Percentiles rank a stretch among this genome's conserved stretches.
Evolutionary conservation across 1,284 basidiomycete genomes (phyloP).

Genomic region (Papiliotrema fonsecae): DNA sequence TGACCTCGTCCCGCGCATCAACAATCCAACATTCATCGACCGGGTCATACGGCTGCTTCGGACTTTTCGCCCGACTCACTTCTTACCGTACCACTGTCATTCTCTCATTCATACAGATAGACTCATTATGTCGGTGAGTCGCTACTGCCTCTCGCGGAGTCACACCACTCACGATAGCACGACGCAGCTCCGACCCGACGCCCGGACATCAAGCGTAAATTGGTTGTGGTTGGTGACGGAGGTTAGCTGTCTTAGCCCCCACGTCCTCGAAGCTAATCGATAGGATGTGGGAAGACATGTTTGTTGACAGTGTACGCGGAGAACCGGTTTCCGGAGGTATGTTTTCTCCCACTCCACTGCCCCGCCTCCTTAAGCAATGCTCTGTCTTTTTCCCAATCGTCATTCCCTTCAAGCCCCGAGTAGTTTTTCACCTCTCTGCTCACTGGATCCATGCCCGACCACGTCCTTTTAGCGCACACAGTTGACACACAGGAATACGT

Average conservation of each 20-base stretch:
- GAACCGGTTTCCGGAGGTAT: slow-evolving; percentile 93
- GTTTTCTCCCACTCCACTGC: slow-evolving; percentile 17
- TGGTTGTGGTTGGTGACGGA: slow-evolving; percentile 68
- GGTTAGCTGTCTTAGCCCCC: slow-evolving; percentile 24
- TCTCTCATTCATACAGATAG: too few relatives aligned
- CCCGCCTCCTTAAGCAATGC: too few relatives aligned
- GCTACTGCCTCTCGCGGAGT: not conserved
- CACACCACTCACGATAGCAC: slow-evolving; percentile 3
- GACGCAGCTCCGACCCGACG: slow-evolving; percentile 40
- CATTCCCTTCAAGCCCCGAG: too few relatives aligned
- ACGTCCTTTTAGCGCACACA: too few relatives aligned
- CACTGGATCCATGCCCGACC: too few relatives aligned
- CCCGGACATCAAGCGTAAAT: slow-evolving; percentile 79
- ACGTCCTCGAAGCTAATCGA: not conserved
- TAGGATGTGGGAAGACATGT: slow-evolving; percentile 60
- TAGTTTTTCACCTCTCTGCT: too few relatives aligned
- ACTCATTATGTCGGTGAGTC: slow-evolving; percentile 2
- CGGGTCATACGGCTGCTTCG: too few relatives aligned
- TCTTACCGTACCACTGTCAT: too few relatives aligned
- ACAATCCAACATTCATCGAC: too few relatives aligned
- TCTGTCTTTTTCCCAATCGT: too few relatives aligned
- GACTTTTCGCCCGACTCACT: too few relatives aligned
- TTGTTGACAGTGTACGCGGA: slow-evolving; percentile 67
- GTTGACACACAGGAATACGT: slow-evolving; percentile 64
- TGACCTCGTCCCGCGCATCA: too few relatives aligned